Base-by-base conservation (phyloP, 495 filamentous ascomycete species). In the Podospora appendiculata region DNA sequence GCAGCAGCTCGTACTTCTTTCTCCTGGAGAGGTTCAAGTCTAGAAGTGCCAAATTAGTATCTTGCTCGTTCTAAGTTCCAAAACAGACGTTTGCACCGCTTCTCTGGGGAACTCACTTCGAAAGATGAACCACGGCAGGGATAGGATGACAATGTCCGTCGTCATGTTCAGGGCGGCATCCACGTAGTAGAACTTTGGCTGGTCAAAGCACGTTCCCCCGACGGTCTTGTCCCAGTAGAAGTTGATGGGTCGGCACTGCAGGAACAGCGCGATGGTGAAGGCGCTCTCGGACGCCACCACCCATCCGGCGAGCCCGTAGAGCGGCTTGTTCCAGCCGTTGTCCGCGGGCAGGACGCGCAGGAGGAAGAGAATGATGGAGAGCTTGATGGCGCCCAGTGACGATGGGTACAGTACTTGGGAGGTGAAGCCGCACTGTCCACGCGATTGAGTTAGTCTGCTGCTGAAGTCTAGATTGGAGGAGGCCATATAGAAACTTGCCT, bases 71-170 rank as follows among this genome's bases (percentile, higher is more conserved):
- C 25, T n/a, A n/a, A n/a, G n/a, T n/a, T n/a, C n/a, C n/a, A n/a
- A n/a, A n/a, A n/a, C n/a, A n/a, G n/a, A n/a, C n/a, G n/a, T n/a
- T n/a, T n/a, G n/a, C n/a, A n/a, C n/a, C n/a, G n/a, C n/a, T n/a
- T n/a, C n/a, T n/a, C n/a, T n/a, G n/a, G n/a, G n/a, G n/a, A n/a
- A 32, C 47, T 41, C n/a, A 51, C 48, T 42, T 2, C 48, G 39
- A 12, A 51, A 44, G 38, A 51, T 51, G 13, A 51, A 51, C 48
- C 48, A 51, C n/a, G 48, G 48, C 3, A 51, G 48, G 13, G 48
- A 43, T 13, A 51, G 25, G 11, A 44, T 51, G 19, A 33, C 12
- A 25, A 51, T 43, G 16, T 51, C 48, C 0, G 48, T 51, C n/a
- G 48, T 25, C 48, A 51, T 51, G 48, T 51, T 51, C 25, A 51